Evolutionary conservation across 176 grass and related monocot species (phyloP).

Genomic region (Secale cereale): DNA sequence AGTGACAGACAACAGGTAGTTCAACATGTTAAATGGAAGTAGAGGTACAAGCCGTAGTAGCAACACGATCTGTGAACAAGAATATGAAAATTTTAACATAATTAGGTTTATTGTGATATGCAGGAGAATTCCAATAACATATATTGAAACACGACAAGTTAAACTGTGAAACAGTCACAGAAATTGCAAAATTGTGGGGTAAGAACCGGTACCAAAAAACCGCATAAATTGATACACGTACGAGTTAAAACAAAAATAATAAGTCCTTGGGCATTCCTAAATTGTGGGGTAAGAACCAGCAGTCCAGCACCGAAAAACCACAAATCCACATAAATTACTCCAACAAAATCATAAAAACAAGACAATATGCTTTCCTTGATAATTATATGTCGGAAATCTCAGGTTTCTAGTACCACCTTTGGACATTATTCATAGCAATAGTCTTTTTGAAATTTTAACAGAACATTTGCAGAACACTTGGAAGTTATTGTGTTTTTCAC

Average conservation of each 20-base stretch:
- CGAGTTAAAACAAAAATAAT: neutral
- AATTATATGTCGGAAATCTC: neutral
- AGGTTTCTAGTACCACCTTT: neutral
- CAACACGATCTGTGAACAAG: conserved; percentile 69
- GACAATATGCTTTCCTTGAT: neutral
- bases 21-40: conserved; percentile 99
- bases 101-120: neutral
- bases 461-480: neutral
- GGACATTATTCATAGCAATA: neutral
- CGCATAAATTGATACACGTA: too few relatives aligned
- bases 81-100: conserved; percentile 24
- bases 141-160: neutral
- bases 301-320: neutral
- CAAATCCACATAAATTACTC: neutral
- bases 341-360: neutral
- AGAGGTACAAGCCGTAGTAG: conserved; percentile 92
- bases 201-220: too few relatives aligned
- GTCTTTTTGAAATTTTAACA: neutral
- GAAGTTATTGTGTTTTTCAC: neutral
- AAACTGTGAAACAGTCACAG: neutral
- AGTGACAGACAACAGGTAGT: conserved; percentile 98
- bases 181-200: neutral
- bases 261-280: neutral
- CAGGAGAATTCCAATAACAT: neutral
- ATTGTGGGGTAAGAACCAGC: neutral